Evolutionary conservation across 257 asterid genomes (phyloP), one percentile per base, ranked within the genome.

Genomic region (Sherardia arvensis): DNA sequence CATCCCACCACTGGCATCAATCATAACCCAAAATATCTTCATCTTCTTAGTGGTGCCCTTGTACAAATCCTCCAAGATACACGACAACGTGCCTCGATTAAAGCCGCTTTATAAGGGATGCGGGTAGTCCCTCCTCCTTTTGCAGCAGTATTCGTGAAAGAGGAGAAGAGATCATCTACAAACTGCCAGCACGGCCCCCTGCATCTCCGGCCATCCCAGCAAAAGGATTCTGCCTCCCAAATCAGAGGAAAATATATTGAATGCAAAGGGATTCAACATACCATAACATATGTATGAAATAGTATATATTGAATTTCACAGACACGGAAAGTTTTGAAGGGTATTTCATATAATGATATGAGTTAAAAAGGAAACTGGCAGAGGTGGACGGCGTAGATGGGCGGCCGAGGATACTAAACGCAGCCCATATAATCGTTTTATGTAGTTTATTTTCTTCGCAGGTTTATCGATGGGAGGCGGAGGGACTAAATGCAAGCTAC

Each of bases 51-150:
- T 66, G 54, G 90, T 78, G 58, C 94, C 94, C 76, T 79, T 85
- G 33, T 81, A 85, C 74, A 85, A 77, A 73, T 85, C 90, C 83
- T 85, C 94, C 83, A 85, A 77, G 68, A 83, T 83, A 65, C 94
- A 85, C 3, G 78, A 85, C 74, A 85, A 62, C 4, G 61, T 71
- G 47, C 83, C 70, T 85, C 94, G 57, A 85, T 81, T 0, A 86
- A 76, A 0, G 87, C 77, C 0, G 86, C 90, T 67, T 83, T 85
- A 38, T 84, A 69, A 21, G 73, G 73, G 21, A 53, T 22, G 34
- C 72, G 62, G 43, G 74, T 66, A 0, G 77, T 74, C 9, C 74
- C 78, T 8, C 81, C 88, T 20, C 71, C 91, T 9, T 38, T 18
- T 1, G 77, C 71, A 54, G 58, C 53, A 10, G 81, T 69, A 57